Percentiles rank a stretch among this genome's conserved stretches.
These are phyloP conservation scores for Fusarium anguioides DNA, from an alignment of 2,329 filamentous ascomycete genomes.

Conservation along the genomic window DNA sequence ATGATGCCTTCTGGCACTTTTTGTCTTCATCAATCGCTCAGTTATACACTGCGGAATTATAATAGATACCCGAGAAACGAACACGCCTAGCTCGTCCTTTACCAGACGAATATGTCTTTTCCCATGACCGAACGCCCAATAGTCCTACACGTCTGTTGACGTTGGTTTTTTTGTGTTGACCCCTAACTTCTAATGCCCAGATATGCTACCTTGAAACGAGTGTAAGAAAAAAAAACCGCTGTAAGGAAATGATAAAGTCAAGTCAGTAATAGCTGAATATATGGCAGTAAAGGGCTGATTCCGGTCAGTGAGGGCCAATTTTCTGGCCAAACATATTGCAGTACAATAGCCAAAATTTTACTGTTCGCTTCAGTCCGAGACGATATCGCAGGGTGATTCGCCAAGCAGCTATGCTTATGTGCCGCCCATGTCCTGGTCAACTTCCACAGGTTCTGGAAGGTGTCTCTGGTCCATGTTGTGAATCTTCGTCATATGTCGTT, in stretches of 20 bases:
- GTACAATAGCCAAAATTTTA: neutral
- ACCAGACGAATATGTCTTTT: conserved; percentile 32
- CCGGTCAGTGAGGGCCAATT: neutral
- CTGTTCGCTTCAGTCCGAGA: neutral
- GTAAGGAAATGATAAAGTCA: conserved; percentile 16
- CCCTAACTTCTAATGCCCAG: conserved; percentile 31
- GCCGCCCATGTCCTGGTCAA: conserved; percentile 50
- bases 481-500: conserved; percentile 71
- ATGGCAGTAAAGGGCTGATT: neutral
- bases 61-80: conserved; percentile 45
- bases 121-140: conserved; percentile 39
- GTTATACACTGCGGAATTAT: conserved; percentile 36
- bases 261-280: neutral
- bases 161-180: conserved; percentile 24
- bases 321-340: neutral
- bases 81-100: conserved; percentile 32
- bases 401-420: conserved; percentile 19
- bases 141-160: conserved; percentile 24
- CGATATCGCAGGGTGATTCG: neutral
- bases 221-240: conserved; percentile 36
- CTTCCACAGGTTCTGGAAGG: conserved; percentile 57
- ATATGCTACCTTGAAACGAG: conserved; percentile 36
- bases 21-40: conserved; percentile 36
- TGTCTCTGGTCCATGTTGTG: conserved; percentile 58
- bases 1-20: conserved; percentile 32